Conservation (phyloP, 306 rosid genomes). For the Begonia fuchsioides region DNA sequence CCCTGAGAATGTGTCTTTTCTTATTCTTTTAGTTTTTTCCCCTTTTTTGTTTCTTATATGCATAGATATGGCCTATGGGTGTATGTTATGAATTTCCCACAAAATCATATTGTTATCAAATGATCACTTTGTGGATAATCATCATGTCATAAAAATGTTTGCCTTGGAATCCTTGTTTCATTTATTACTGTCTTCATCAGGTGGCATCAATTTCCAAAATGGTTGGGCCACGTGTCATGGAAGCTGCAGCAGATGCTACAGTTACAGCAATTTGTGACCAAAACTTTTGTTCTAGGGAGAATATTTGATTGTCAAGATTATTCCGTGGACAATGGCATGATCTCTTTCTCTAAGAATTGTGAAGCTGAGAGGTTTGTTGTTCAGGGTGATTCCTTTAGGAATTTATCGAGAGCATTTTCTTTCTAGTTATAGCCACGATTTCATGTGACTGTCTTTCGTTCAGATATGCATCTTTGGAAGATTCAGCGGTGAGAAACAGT, state of each 20-base stretch:
- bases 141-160: too few relatives aligned
- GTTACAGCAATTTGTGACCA: slow-evolving; percentile 64
- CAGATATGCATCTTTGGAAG: slow-evolving; percentile 38
- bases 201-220: slow-evolving; percentile 62
- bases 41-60: too few relatives aligned
- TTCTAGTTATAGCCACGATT: slow-evolving; percentile 12
- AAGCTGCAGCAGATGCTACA: slow-evolving; percentile 85
- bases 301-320: slow-evolving; percentile 50
- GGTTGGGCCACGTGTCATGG: slow-evolving; percentile 70
- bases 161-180: too few relatives aligned
- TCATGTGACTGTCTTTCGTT: slow-evolving; percentile 5
- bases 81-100: too few relatives aligned
- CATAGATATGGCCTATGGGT: too few relatives aligned
- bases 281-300: slow-evolving; percentile 47
- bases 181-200: slow-evolving; percentile 19
- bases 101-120: too few relatives aligned
- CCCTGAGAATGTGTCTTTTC: too few relatives aligned
- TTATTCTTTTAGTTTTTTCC: too few relatives aligned
- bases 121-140: too few relatives aligned
- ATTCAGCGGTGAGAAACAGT: slow-evolving; percentile 26
- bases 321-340: slow-evolving; percentile 19
- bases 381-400: slow-evolving; percentile 1
- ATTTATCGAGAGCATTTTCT: not conserved
- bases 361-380: slow-evolving; percentile 44
- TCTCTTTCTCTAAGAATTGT: slow-evolving; percentile 13